phyloP scores from a whole-genome alignment of 192 early-diverging fungal species.

The Entomortierella lignicola region DNA sequence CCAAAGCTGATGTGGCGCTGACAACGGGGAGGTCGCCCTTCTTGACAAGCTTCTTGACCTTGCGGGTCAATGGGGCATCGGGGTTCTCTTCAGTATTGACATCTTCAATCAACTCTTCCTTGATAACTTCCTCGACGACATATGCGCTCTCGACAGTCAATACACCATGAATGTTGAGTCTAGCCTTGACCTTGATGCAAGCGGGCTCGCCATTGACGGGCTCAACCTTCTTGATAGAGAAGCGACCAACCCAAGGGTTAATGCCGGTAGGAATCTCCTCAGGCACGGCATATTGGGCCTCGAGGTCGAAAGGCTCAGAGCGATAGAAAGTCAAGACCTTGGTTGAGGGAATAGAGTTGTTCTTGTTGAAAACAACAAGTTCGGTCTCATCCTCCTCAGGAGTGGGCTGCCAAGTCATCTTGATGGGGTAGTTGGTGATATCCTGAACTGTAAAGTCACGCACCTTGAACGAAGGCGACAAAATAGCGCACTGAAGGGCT shows the following conservation, averaged over 20 bases:
- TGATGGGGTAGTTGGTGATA: conserved; percentile 89
- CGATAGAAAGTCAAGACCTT: conserved; percentile 96
- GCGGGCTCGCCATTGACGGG: conserved; percentile 76
- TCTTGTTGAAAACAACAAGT: conserved; percentile 89
- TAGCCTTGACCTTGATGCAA: conserved; percentile 93
- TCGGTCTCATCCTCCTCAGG: conserved; percentile 81
- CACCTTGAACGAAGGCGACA: conserved; percentile 98
- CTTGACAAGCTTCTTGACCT: conserved; percentile 94
- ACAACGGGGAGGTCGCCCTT: conserved; percentile 87
- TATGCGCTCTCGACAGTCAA: conserved; percentile 86
- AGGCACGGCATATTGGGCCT: conserved; percentile 83
- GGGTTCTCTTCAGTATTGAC: conserved; percentile 28
- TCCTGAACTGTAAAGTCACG: conserved; percentile 96
- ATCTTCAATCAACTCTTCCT: conserved; percentile 79
- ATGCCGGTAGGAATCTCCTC: conserved; percentile 80
- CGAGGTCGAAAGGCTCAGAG: conserved; percentile 84
- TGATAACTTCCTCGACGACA: conserved; percentile 89
- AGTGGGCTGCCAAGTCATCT: conserved; percentile 88
- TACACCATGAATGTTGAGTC: conserved; percentile 87
- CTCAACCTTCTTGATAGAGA: conserved; percentile 88
- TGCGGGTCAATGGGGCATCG: conserved; percentile 70
- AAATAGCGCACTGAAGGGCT: conserved; percentile 97
- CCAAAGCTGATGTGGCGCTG: conserved; percentile 69
- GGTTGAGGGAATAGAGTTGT: conserved; percentile 90
- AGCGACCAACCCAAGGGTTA: conserved; percentile 86